Base-by-base conservation (phyloP, 768 basidiomycete genomes). In the Tulasnella sp. region DNA sequence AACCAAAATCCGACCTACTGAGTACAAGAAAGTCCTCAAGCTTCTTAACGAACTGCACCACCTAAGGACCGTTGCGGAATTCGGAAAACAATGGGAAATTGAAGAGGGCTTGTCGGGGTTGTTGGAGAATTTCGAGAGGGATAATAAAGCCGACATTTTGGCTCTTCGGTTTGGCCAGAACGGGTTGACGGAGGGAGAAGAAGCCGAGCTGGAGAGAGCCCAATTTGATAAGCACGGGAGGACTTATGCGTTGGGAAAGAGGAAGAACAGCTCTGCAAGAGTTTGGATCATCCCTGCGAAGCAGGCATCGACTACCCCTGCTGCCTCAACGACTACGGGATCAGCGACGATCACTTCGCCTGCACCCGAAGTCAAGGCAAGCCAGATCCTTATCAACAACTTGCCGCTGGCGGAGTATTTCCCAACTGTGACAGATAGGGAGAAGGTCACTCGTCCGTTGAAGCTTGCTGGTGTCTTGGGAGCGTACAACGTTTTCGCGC, bases 211-310 rank as follows among this genome's bases (percentile, higher is more conserved):
- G 88, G 78, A 90, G 25, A 12, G 9, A 3, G n/a, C 54, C 12
- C n/a, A 90, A 80, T 83, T 93, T 72, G 96, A 98, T 82, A 84
- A 87, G 67, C 87, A 87, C 75, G 94, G 94, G n/a, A 86, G 96
- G 76, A 90, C 91, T n/a, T 93, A 94, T 81, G 93, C 93, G 0
- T 81, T 92, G 70, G 96, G 96, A 49, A 88, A 89, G 83, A 87
- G 96, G 79, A 99, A 99, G 84, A 94, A 94, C 77, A 93, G 93
- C 79, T 85, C 91, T 0, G 95, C 96, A 42, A 88, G 94, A 49
- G 95, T 96, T 11, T 99, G 96, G 96, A 91, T 97, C 85, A 92
- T 97, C 77, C 88, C 91, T 40, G 87, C 88, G 34, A 84, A 86
- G 75, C 71, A 79, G 69, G 40, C 74, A n/a, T 49, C 49, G 3